Conservation (phyloP, 2,329 filamentous ascomycete genomes). For the Ophiostoma quercus region DNA sequence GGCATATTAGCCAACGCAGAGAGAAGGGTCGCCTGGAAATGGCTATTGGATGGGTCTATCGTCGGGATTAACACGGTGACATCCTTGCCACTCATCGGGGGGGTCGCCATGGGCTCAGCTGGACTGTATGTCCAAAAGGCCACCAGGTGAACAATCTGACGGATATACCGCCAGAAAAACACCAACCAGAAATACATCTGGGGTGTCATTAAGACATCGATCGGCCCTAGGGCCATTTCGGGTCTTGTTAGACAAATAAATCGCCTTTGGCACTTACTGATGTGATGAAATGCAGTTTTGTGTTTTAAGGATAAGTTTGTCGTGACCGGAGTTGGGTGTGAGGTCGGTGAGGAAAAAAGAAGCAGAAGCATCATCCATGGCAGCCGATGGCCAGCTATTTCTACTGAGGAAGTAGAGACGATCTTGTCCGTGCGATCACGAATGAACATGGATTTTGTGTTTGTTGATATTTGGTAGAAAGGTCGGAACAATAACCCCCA, state of each 20-base stretch:
- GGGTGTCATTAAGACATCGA: not conserved
- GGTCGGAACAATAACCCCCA: not conserved
- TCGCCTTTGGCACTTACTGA: not conserved
- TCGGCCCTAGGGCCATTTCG: not conserved
- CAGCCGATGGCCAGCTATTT: not conserved
- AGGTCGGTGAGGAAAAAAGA: not conserved
- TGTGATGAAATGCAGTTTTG: not conserved
- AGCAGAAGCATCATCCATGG: not conserved
- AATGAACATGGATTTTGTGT: not conserved
- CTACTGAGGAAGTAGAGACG: not conserved
- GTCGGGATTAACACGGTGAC: slow-evolving; percentile 51
- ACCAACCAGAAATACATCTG: slow-evolving; percentile 29
- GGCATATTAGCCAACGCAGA: slow-evolving; percentile 40
- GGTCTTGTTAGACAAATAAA: not conserved
- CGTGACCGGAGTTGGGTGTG: not conserved
- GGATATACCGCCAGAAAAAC: slow-evolving; percentile 40
- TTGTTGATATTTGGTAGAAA: not conserved
- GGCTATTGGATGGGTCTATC: slow-evolving; percentile 39
- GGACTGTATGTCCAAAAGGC: slow-evolving; percentile 41
- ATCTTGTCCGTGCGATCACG: not conserved
- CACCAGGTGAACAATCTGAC: slow-evolving; percentile 41
- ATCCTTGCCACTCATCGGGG: slow-evolving; percentile 36
- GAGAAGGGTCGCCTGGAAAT: slow-evolving; percentile 41
- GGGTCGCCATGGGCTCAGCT: slow-evolving; percentile 29
- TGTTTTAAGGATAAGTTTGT: not conserved